These are phyloP conservation scores for Solanum phureja DNA, from an alignment of 257 asterid genomes.

Conservation along the genomic window DNA sequence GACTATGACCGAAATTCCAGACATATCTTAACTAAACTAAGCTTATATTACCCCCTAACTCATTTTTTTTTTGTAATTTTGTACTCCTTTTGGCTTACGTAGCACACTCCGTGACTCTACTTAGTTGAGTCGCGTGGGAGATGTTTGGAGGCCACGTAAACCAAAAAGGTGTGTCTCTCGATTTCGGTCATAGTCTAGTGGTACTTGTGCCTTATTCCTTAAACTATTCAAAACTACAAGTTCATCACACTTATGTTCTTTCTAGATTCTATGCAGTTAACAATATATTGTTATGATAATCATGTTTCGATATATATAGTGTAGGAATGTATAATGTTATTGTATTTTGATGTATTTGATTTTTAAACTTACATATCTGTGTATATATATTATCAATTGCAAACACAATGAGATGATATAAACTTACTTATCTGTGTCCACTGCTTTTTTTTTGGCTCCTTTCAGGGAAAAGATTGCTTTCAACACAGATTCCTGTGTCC, in stretches of 20 bases:
- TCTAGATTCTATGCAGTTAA: neutral
- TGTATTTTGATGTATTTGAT: neutral
- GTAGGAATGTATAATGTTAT: neutral
- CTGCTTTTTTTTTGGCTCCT: slow-evolving; percentile 12
- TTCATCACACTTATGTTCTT: neutral
- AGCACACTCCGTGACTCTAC: too few species aligned
- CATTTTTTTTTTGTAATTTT: too few species aligned
- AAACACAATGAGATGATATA: neutral
- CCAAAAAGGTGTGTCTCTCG: too few species aligned
- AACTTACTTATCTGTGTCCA: slow-evolving; percentile 18
- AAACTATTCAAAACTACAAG: neutral
- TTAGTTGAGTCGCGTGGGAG: too few species aligned
- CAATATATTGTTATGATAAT: neutral
- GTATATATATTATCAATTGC: neutral
- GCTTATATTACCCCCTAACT: too few species aligned
- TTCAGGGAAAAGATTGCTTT: slow-evolving; percentile 9
- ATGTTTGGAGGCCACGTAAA: too few species aligned
- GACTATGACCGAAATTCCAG: too few species aligned
- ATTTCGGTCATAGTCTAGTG: too few species aligned
- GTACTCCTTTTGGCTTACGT: too few species aligned
- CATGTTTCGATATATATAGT: neutral
- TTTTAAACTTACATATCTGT: too few species aligned
- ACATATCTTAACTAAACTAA: too few species aligned
- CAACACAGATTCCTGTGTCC: slow-evolving; percentile 22
- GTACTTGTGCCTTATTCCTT: too few species aligned